Evolutionary conservation across 2,329 filamentous ascomycete species (phyloP), one percentile per base, ranked within the genome.

Genomic region (Ceratocystis diversiconidia): DNA sequence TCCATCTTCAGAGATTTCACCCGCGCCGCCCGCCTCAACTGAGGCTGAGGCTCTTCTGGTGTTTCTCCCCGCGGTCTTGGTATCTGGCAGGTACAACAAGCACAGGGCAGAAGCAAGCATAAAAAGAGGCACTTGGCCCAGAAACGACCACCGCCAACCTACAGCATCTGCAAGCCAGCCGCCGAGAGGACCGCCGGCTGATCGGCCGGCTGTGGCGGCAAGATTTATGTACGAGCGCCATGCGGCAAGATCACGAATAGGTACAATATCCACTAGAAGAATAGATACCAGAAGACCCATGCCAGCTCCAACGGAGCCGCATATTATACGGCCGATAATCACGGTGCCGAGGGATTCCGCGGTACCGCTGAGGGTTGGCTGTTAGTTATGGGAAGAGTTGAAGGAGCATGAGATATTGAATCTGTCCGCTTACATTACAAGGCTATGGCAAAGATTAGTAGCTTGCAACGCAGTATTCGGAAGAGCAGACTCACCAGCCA

Each of bases 81-180:
- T 69, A 28, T 71, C 70, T 0, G 77, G 78, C 52, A 86, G 75
- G 1, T 83, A 82, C 1, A 82, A 69, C 43, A 76, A 77, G 0
- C 83, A 84, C 10, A 83, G 74, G 0, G 79, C 48, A 0, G 86
- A 75, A 0, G 83, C 84, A n/a, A 80, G 69, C 1, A 79, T 67
- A 0, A 82, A 85, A 0, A 87, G 71, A 0, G 85, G 85, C 0
- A 85, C 80, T 70, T 87, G 85, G 1, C 85, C 74, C 2, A 85
- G 70, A 67, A 87, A 88, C 65, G 82, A 85, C 80, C 82, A 86
- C 25, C 86, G 78, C 86, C 86, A 89, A 8, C 86, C 85, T 25
- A 89, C 77, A 1, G 74, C 76, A 69, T 88, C 84, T 28, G 84
- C 84, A 10, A 89, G 79, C 43, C 81, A 79, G 1, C 85, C 85